Percentiles rank a stretch among this genome's conserved stretches.
Conservation (phyloP, 768 basidiomycete genomes). For the Galerina marginata region DNA sequence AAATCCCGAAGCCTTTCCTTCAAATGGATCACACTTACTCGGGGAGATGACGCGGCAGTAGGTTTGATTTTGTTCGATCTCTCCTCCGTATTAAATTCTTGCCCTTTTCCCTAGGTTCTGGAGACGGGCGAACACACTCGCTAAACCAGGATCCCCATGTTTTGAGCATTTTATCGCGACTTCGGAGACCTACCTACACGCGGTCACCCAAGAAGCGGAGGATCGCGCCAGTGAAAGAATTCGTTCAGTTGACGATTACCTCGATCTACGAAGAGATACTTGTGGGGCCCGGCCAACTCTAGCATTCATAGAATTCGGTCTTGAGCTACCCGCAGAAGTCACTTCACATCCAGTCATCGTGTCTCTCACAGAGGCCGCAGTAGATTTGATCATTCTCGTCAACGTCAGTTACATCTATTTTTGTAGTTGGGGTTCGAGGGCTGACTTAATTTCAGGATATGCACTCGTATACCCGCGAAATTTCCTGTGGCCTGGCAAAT, state of each 20-base stretch:
- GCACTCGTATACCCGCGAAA: slow-evolving; percentile 45
- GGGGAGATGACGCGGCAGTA: slow-evolving; percentile 46
- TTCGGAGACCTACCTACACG: slow-evolving; percentile 46
- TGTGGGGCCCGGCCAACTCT: slow-evolving; percentile 57
- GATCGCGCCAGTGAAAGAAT: slow-evolving; percentile 43
- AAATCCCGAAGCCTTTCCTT: slow-evolving; percentile 38
- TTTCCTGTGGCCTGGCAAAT: slow-evolving; percentile 42
- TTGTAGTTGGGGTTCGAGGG: neutral
- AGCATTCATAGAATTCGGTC: slow-evolving; percentile 58
- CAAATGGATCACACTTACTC: slow-evolving; percentile 29
- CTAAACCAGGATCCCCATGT: slow-evolving; percentile 22
- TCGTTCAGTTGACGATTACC: slow-evolving; percentile 58
- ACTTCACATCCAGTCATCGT: slow-evolving; percentile 54
- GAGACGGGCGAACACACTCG: slow-evolving; percentile 17
- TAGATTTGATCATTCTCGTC: slow-evolving; percentile 50
- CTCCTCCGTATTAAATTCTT: neutral
- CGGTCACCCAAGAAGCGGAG: slow-evolving; percentile 47
- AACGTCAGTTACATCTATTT: slow-evolving; percentile 28
- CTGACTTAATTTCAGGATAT: slow-evolving; percentile 35
- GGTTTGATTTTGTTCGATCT: neutral
- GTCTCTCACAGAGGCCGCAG: slow-evolving; percentile 50
- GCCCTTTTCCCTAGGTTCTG: slow-evolving; percentile 24
- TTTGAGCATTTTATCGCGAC: slow-evolving; percentile 37
- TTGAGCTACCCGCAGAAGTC: slow-evolving; percentile 60
- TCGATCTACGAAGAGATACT: slow-evolving; percentile 57